A percentile compares a stretch with the other conserved stretches of the same genome.
Conservation (phyloP, 2,329 filamentous ascomycete species). For the Didymosphaeria variabile region DNA sequence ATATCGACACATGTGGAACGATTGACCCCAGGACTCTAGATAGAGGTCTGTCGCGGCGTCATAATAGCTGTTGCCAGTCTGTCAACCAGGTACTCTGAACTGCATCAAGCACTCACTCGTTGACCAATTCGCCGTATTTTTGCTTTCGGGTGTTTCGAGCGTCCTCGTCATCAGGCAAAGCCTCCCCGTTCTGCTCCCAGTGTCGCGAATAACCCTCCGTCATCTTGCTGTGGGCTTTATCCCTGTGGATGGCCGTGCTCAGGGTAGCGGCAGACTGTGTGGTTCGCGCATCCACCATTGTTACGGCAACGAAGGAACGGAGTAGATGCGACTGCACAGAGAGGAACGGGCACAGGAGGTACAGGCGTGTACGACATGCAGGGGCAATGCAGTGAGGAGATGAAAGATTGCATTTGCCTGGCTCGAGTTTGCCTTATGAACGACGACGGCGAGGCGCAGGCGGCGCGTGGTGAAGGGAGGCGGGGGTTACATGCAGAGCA, state of each 20-base stretch:
- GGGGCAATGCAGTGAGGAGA: neutral
- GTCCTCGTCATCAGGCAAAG: conserved; percentile 8
- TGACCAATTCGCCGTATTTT: conserved; percentile 7
- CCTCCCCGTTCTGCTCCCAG: conserved; percentile 10
- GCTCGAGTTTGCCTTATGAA: neutral
- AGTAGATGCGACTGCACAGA: no score
- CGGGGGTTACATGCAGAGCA: neutral
- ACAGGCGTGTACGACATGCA: neutral
- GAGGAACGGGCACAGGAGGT: neutral
- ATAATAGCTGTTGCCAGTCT: no score
- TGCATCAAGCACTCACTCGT: conserved; percentile 8
- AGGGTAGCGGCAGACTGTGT: neutral
- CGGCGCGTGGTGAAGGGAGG: neutral
- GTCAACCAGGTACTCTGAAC: conserved; percentile 67
- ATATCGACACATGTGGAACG: conserved; percentile 95
- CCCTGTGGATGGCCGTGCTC: neutral
- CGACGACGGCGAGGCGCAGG: neutral
- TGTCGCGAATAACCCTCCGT: conserved; percentile 1
- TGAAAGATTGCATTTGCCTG: no score
- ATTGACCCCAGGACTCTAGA: conserved; percentile 91
- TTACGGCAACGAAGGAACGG: neutral
- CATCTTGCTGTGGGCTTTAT: neutral
- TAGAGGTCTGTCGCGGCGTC: conserved; percentile 92
- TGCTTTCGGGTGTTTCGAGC: conserved; percentile 5
- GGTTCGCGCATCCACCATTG: neutral